Evolutionary conservation across 2,329 filamentous ascomycete species (phyloP).

Genomic region (Zelopaecilomyces penicillatus): DNA sequence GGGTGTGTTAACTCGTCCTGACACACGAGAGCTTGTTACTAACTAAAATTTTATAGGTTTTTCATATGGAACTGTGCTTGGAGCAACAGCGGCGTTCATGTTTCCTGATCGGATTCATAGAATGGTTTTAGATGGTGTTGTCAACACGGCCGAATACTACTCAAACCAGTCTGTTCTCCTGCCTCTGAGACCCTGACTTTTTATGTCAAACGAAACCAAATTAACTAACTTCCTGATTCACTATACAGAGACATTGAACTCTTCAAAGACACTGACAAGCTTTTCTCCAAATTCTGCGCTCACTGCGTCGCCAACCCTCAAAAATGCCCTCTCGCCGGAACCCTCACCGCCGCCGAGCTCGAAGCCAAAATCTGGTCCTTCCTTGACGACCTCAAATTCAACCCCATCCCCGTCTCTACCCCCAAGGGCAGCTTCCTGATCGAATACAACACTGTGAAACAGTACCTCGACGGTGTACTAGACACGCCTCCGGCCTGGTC

Average conservation of each 20-base stretch:
- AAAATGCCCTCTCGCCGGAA: slow-evolving; percentile 19
- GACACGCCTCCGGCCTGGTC: slow-evolving; percentile 16
- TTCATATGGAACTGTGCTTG: slow-evolving; percentile 7
- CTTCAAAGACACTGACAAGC: slow-evolving; percentile 17
- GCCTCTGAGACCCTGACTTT: slow-evolving; percentile 6
- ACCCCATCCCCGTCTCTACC: slow-evolving; percentile 15
- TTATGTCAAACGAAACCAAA: not conserved
- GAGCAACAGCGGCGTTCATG: slow-evolving; percentile 4
- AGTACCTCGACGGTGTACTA: slow-evolving; percentile 10
- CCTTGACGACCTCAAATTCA: slow-evolving; percentile 19
- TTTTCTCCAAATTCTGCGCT: slow-evolving; percentile 17
- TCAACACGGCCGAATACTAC: slow-evolving; percentile 23
- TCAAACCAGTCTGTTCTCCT: not conserved
- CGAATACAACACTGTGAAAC: slow-evolving; percentile 18
- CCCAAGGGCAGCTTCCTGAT: slow-evolving; percentile 12
- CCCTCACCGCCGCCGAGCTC: slow-evolving; percentile 24
- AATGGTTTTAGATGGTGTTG: slow-evolving; percentile 6
- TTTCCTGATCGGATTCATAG: slow-evolving; percentile 6
- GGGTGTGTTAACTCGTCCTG: not conserved
- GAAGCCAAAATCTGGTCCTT: slow-evolving; percentile 23
- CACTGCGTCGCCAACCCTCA: slow-evolving; percentile 17
- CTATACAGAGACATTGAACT: slow-evolving; percentile 13
- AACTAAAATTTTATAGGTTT: not conserved
- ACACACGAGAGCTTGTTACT: too few species aligned
- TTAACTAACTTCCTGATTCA: not conserved